A percentile compares a stretch with the other conserved stretches of the same genome.
These are phyloP conservation scores for Verticillium albo-atrum DNA, from an alignment of 2,329 filamentous ascomycete species.

Conservation along the genomic window DNA sequence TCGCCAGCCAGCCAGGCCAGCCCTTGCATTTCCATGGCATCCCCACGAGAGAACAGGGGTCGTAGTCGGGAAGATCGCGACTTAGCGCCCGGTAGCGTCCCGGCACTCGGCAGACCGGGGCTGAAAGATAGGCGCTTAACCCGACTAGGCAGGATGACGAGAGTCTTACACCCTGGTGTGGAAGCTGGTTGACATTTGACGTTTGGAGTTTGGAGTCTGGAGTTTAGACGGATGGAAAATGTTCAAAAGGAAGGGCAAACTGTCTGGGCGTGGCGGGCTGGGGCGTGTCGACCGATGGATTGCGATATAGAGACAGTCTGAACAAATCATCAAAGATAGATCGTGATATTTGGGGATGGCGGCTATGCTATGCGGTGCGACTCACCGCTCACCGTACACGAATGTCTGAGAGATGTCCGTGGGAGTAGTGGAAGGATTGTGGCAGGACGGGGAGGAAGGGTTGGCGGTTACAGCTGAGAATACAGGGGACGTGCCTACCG, in stretches of 20 bases:
- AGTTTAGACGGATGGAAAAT: not conserved
- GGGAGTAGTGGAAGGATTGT: not conserved
- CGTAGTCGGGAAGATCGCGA: not conserved
- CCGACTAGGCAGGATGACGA: not conserved
- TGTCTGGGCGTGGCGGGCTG: too few relatives aligned
- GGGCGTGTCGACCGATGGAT: too few relatives aligned
- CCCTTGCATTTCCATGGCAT: not conserved
- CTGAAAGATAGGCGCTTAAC: not conserved
- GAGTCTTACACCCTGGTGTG: not conserved
- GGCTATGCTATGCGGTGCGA: not conserved
- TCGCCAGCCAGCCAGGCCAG: not conserved
- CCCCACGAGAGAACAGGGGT: not conserved
- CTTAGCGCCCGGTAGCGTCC: not conserved
- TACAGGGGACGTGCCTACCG: not conserved
- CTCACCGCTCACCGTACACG: not conserved
- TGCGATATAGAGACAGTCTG: not conserved
- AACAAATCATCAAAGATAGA: not conserved
- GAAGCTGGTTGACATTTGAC: too few relatives aligned
- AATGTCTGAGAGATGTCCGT: not conserved
- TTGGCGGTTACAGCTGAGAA: not conserved
- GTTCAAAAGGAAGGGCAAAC: too few relatives aligned
- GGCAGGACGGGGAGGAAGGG: not conserved
- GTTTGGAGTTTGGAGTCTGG: not conserved
- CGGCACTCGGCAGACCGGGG: not conserved
- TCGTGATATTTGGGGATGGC: not conserved